Evolutionary conservation across 2,329 filamentous ascomycete species (phyloP).

Genomic region (Aspergillus versicolor): DNA sequence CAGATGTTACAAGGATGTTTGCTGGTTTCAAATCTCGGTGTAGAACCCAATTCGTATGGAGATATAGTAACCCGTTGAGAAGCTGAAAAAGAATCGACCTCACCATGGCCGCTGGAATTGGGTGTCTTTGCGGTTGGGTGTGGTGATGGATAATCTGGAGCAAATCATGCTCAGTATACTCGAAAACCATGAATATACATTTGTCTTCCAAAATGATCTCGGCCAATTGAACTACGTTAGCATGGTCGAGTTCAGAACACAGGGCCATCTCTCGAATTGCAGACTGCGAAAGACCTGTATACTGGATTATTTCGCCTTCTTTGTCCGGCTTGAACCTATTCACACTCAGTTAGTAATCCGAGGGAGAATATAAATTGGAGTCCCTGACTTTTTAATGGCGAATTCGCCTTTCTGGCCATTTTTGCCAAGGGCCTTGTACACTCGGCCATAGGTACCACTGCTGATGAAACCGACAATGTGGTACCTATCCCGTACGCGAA

Average conservation of each 20-base stretch:
- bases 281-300: conserved; percentile 96
- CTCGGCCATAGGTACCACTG: conserved; percentile 94
- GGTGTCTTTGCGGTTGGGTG: conserved; percentile 80
- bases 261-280: conserved; percentile 97
- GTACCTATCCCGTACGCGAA: conserved; percentile 87
- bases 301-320: conserved; percentile 90
- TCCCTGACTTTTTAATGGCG: conserved; percentile 87
- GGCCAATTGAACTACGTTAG: conserved; percentile 84
- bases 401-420: conserved; percentile 77
- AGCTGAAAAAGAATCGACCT: conserved; percentile 93
- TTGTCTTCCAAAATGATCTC: conserved; percentile 98
- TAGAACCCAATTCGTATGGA: conserved; percentile 95
- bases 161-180: conserved; percentile 96
- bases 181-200: conserved; percentile 99
- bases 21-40: conserved; percentile 96
- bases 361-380: background rate
- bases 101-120: conserved; percentile 83
- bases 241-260: conserved; percentile 85
- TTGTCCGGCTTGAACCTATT: conserved; percentile 89
- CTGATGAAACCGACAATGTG: conserved; percentile 98
- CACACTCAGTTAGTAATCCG: conserved; percentile 14
- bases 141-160: conserved; percentile 98
- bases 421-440: conserved; percentile 88
- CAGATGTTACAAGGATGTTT: conserved; percentile 96
- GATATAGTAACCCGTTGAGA: conserved; percentile 88